A percentile compares a stretch with the other conserved stretches of the same genome.
phyloP scores from a whole-genome alignment of 768 basidiomycete species.

The Podaxis sp. region DNA sequence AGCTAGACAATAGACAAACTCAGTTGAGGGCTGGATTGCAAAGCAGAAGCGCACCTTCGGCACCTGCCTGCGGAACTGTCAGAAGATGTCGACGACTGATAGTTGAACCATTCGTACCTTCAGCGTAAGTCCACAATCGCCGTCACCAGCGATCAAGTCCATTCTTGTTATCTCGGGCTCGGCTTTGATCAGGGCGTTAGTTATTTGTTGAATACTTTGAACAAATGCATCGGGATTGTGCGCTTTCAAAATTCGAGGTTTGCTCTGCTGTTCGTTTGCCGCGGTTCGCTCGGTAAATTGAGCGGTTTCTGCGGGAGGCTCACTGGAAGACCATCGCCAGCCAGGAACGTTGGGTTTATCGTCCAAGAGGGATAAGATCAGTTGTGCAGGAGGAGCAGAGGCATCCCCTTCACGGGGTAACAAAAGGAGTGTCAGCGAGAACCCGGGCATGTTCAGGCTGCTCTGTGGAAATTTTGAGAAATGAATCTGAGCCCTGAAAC shows the following conservation, averaged over 20 bases:
- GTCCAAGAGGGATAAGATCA: slow-evolving; percentile 69
- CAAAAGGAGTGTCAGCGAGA: slow-evolving; percentile 80
- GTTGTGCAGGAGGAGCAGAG: slow-evolving; percentile 33
- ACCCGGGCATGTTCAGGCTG: slow-evolving; percentile 90
- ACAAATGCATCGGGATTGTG: slow-evolving; percentile 51
- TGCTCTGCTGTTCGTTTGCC: slow-evolving; percentile 9
- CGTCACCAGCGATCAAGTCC: slow-evolving; percentile 93
- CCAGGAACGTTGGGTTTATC: slow-evolving; percentile 69
- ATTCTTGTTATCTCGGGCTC: slow-evolving; percentile 90
- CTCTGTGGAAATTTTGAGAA: slow-evolving; percentile 45
- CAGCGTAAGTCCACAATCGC: slow-evolving; percentile 57
- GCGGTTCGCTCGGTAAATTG: slow-evolving; percentile 13
- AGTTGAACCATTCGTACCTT: slow-evolving; percentile 30
- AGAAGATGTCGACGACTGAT: neutral
- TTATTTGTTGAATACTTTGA: slow-evolving; percentile 54
- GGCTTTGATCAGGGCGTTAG: slow-evolving; percentile 64
- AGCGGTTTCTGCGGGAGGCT: slow-evolving; percentile 30
- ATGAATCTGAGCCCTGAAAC: neutral
- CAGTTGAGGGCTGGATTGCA: neutral
- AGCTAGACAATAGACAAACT: slow-evolving; percentile 32
- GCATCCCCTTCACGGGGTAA: slow-evolving; percentile 52
- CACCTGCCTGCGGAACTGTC: slow-evolving; percentile 50
- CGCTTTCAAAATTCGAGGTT: slow-evolving; percentile 22
- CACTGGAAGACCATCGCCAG: slow-evolving; percentile 75
- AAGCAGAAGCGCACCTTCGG: slow-evolving; percentile 46